Base-by-base conservation (phyloP, 2,329 filamentous ascomycete genomes). In the Grosmannia penicillata region DNA sequence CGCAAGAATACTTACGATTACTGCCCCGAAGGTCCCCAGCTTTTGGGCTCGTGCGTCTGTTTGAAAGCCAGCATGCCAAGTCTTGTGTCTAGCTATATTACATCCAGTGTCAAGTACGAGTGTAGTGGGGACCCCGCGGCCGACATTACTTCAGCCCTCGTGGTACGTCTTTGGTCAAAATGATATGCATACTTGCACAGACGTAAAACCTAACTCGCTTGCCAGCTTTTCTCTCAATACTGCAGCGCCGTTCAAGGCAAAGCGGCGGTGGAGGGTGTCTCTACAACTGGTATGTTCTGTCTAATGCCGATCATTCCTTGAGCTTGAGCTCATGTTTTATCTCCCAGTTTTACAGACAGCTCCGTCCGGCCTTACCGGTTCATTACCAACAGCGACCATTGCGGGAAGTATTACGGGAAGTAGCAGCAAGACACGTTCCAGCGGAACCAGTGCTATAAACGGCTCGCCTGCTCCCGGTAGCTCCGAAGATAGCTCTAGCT, bases 31-130 rank as follows among this genome's bases (percentile, higher is more conserved):
- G 67, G 65, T 0, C 63, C 66, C 1, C 55, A 66, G 43, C 64
- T 62, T 9, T 53, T 72, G 3, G 68, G 68, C 1, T 71, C 66
- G 1, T 72, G 68, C 41, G 60, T 58, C 5, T 73, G 69, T 40
- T 44, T 72, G 38, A 70, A 71, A 44, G 58, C 58, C 4, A 59
- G 61, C 18, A 63, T 71, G 55, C 57, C 57, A 2, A 53, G 51
- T n/a, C 47, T 49, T 1, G 52, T 70, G 6, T 59, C 60, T 6
- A 65, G 55, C 45, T 49, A 47, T 4, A 54, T 72, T n/a, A 63
- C 60, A 0, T 62, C 60, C 1, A 47, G 53, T 2, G 60, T 69
- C 37, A 63, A 61, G 43, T 58, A 51, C 17, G 54, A 52, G n/a
- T 72, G 68, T 44, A 53, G 53, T 3, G 60, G 55, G 21, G 63